These are phyloP conservation scores for Simmondsia chinensis DNA, from an alignment of 148 eudicot species.

Conservation along the genomic window DNA sequence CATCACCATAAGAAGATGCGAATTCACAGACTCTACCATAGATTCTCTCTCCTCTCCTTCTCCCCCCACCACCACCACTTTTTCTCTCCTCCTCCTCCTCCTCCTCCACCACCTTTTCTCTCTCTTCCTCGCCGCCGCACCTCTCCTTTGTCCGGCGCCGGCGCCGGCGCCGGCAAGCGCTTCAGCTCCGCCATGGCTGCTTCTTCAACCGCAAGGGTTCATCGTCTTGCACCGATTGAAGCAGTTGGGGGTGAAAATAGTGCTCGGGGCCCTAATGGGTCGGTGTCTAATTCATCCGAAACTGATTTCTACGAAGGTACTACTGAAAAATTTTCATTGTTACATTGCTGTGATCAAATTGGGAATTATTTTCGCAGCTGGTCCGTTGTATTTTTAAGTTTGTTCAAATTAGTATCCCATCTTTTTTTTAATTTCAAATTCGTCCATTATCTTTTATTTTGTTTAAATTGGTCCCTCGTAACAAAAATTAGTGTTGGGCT, in stretches of 20 bases:
- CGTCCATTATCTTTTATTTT: no score
- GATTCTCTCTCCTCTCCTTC: constrained; percentile 36
- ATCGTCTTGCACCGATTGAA: constrained; percentile 32
- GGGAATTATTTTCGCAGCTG: background rate
- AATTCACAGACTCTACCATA: constrained; percentile 61
- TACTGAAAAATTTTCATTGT: background rate
- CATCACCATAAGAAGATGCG: constrained; percentile 53
- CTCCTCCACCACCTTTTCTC: constrained; percentile 8
- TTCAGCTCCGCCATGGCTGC: constrained; percentile 18
- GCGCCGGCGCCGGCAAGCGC: constrained; percentile 5
- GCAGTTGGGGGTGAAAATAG: constrained; percentile 36
- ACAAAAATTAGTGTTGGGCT: no score
- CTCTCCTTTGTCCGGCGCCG: constrained; percentile 4
- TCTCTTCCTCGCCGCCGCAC: constrained; percentile 15
- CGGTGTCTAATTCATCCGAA: constrained; percentile 16
- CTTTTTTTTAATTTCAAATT: no score
- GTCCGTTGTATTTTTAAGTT: no score
- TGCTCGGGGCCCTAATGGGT: constrained; percentile 28
- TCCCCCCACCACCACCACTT: constrained; percentile 11
- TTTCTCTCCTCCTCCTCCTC: background rate
- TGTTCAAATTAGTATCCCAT: no score
- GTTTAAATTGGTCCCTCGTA: no score
- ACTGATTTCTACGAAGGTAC: constrained; percentile 28
- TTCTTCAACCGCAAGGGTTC: constrained; percentile 34
- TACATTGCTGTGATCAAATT: background rate